phyloP scores from a whole-genome alignment of 306 rosid species.

The Vachellia collinsii region DNA sequence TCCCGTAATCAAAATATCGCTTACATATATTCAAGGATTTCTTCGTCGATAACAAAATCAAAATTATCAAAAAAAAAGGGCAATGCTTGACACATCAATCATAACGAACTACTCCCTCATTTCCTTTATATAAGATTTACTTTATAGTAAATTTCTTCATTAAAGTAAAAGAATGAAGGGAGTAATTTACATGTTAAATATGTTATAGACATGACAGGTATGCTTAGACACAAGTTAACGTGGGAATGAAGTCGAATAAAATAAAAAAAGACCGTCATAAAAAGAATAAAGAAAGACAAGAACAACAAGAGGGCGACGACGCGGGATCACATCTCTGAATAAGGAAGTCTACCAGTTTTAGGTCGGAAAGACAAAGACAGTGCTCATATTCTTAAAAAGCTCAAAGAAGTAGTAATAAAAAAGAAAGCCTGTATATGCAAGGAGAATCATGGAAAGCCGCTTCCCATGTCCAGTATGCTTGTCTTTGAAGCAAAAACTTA shows the following conservation, averaged over 20 bases:
- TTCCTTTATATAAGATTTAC: too few relatives aligned
- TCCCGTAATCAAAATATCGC: not conserved
- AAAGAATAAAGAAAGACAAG: too few relatives aligned
- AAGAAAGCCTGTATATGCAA: conserved; percentile 8
- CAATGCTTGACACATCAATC: too few relatives aligned
- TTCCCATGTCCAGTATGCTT: conserved; percentile 67
- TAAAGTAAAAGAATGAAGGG: too few relatives aligned
- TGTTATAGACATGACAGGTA: not conserved
- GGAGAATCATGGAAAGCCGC: conserved; percentile 30
- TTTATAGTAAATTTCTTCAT: too few relatives aligned
- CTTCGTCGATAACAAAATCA: too few relatives aligned
- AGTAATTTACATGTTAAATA: not conserved
- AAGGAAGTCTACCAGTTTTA: conserved; percentile 63
- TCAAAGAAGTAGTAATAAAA: conserved; percentile 16
- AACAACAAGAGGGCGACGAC: conserved; percentile 7
- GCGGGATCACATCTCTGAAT: conserved; percentile 38
- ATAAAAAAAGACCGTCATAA: not conserved
- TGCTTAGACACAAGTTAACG: conserved; percentile 46
- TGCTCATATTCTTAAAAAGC: not conserved
- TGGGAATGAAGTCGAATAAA: conserved; percentile 61
- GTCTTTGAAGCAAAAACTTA: conserved; percentile 82
- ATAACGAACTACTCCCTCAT: too few relatives aligned
- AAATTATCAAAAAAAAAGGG: too few relatives aligned
- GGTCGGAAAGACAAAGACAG: conserved; percentile 45
- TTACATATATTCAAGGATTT: too few relatives aligned